phyloP scores from a whole-genome alignment of 225 moss, liverwort and hornwort genomes.

The Climacium dendroides region DNA sequence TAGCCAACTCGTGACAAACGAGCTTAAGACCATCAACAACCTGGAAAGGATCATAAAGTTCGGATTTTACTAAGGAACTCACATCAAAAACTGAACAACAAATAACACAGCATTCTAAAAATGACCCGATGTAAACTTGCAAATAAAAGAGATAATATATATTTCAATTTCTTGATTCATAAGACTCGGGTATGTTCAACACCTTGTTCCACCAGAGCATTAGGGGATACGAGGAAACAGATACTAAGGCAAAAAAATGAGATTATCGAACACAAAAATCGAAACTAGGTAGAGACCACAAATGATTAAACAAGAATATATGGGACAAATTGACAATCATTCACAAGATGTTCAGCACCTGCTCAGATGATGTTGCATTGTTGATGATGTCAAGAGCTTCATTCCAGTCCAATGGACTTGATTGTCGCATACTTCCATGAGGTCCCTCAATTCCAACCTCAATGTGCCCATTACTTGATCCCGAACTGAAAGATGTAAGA shows the following conservation, averaged over 20 bases:
- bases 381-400: constrained; percentile 91
- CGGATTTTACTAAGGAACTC: neutral
- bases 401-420: constrained; percentile 83
- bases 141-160: neutral
- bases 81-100: neutral
- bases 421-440: constrained; percentile 32
- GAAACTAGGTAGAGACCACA: neutral
- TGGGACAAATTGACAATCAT: neutral
- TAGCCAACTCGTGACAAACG: constrained; percentile 89
- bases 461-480: constrained; percentile 41
- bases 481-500: constrained; percentile 31
- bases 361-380: constrained; percentile 70
- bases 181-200: neutral
- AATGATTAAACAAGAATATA: neutral
- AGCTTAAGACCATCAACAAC: constrained; percentile 91
- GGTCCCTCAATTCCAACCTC: constrained; percentile 26
- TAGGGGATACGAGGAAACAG: neutral
- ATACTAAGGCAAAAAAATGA: neutral
- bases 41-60: constrained; percentile 2
- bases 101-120: neutral
- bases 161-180: neutral
- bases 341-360: constrained; percentile 16
- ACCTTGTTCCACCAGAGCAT: neutral
- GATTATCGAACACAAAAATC: neutral
- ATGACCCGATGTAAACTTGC: neutral